Evolutionary conservation across 805 yeast species (phyloP), one percentile per base, ranked within the genome.

Genomic region (Debaryomyces tyrocola): DNA sequence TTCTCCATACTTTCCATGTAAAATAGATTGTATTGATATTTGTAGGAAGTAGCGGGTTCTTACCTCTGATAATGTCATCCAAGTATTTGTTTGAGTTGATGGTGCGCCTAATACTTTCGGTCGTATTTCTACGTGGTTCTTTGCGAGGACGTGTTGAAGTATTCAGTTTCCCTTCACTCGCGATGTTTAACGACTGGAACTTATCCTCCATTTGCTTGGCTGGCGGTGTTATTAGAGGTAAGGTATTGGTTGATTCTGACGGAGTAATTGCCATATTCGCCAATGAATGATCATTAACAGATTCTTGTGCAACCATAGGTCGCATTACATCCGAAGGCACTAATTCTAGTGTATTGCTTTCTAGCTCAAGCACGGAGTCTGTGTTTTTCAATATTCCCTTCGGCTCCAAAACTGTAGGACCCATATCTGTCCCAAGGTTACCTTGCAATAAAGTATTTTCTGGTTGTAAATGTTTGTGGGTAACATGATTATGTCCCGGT

Each of bases 1-100:
- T 80, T 57, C 97, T 77, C 87, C 90, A 88, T 0, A 92, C 96
- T 14, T 81, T 84, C 79, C 90, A 92, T 57, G 87, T 87, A 59
- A 85, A 85, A 59, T 90, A 90, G 4, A 89, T 82, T 3, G 85
- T 77, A 46, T 69, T 73, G 33, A 70, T 53, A 34, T 62, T 69
- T 12, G 65, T 54, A 1, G 76, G 74, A 2, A 70, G 52, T 39
- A 54, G 62, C 11, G 63, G 57, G 39, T 55, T 58, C 45, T 56
- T 58, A 2, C 65, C 68, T 6, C 52, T 53, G 41, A 66, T 54
- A 15, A 68, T 63, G 42, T 64, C 67, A 46, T 65, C 66, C 20
- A 67, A 60, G 39, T 63, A 62, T 45, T 59, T 60, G 41, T 59
- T 56, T 29, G 60, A 50, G 20, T 50, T 38, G 20, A 44, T 41